Conservation (phyloP, 441 rosid genomes). For the Pelargonium citronellum region DNA sequence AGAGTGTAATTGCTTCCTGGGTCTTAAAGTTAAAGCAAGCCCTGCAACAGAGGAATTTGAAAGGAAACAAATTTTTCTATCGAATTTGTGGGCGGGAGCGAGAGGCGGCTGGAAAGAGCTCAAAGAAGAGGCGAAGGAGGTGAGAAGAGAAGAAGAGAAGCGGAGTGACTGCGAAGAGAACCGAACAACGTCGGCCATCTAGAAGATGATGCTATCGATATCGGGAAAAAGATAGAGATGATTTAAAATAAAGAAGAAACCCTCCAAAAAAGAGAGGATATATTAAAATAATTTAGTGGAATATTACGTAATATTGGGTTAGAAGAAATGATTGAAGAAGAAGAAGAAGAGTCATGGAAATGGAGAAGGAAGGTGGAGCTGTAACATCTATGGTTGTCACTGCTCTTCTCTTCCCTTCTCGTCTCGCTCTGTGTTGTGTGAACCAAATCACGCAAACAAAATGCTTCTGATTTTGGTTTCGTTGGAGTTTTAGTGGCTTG, state of each 20-base stretch:
- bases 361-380: background rate
- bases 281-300: background rate
- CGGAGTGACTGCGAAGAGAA: slow-evolving; percentile 35
- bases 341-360: background rate
- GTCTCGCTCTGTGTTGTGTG: background rate
- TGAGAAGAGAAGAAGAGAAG: slow-evolving; percentile 31
- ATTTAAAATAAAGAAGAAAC: background rate
- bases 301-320: background rate
- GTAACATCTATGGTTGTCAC: no score
- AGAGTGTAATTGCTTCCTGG: slow-evolving; percentile 37
- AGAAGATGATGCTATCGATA: slow-evolving; percentile 17
- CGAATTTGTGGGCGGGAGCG: slow-evolving; percentile 28
- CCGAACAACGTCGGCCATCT: slow-evolving; percentile 62
- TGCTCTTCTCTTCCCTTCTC: background rate
- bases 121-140: slow-evolving; percentile 36
- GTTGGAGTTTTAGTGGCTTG: background rate
- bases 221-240: background rate
- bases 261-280: background rate
- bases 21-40: slow-evolving; percentile 19
- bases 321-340: background rate
- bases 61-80: slow-evolving; percentile 38
- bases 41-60: slow-evolving; percentile 28
- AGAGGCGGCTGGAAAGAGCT: slow-evolving; percentile 31
- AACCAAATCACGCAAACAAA: background rate
- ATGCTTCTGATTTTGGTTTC: background rate